Percentiles rank a stretch among this genome's conserved stretches.
Evolutionary conservation across 2,329 filamentous ascomycete genomes (phyloP).

Genomic region (Colletotrichum eleusines): DNA sequence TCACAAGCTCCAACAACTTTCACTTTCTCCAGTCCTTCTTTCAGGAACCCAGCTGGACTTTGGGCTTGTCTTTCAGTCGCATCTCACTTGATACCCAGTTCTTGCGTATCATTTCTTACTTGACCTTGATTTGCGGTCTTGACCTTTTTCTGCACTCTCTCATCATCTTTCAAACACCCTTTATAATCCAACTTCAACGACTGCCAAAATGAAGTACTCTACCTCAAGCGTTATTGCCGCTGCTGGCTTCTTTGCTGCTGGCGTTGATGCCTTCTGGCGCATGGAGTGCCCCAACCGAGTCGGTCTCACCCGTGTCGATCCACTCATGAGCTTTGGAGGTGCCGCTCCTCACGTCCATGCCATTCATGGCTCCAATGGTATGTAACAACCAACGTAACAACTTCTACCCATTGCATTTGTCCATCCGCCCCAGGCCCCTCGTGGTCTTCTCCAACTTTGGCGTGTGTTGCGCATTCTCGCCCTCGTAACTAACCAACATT

Average conservation of each 20-base stretch:
- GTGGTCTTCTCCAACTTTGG: neutral
- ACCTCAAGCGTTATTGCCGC: slow-evolving; percentile 5
- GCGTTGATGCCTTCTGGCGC: slow-evolving; percentile 83
- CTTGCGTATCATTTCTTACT: slow-evolving; percentile 25
- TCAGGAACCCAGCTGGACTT: no score
- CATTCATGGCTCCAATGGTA: slow-evolving; percentile 82
- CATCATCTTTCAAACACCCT: neutral
- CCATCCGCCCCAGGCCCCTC: neutral
- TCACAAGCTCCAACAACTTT: neutral
- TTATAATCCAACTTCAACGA: slow-evolving; percentile 40
- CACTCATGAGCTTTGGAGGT: slow-evolving; percentile 73
- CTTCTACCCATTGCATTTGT: neutral
- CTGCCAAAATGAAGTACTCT: slow-evolving; percentile 34
- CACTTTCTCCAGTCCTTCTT: neutral
- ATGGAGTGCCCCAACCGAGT: slow-evolving; percentile 83
- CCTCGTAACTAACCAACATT: slow-evolving; percentile 44
- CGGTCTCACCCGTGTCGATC: slow-evolving; percentile 81
- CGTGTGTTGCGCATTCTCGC: neutral
- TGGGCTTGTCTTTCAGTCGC: slow-evolving; percentile 44
- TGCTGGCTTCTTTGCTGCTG: slow-evolving; percentile 10
- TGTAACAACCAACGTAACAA: slow-evolving; percentile 58
- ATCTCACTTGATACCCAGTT: slow-evolving; percentile 30
- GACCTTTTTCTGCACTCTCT: no score
- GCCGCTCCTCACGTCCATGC: slow-evolving; percentile 77
- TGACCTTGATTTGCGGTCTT: neutral